These are phyloP conservation scores for Neurospora terricola DNA, from an alignment of 495 filamentous ascomycete genomes.

Conservation along the genomic window DNA sequence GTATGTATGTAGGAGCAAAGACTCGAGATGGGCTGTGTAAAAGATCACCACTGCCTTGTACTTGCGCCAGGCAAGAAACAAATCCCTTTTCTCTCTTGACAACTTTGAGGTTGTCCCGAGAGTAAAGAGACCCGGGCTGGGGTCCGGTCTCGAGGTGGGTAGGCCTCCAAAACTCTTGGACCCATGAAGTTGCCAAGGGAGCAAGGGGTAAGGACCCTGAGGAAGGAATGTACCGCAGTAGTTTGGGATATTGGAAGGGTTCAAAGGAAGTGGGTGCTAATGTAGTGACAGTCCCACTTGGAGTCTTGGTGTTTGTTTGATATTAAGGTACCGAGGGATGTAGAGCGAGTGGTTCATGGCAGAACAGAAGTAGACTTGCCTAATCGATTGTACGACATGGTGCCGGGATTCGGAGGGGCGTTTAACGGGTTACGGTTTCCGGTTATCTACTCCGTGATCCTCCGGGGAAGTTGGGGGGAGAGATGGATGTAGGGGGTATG, in stretches of 20 bases:
- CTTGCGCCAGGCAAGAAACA: slow-evolving; percentile 27
- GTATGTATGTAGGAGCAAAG: neutral
- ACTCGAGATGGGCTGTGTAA: neutral
- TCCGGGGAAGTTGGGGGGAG: neutral
- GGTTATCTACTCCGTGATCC: neutral
- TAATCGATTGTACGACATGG: slow-evolving; percentile 63
- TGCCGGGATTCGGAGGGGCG: slow-evolving; percentile 5
- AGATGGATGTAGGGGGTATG: neutral
- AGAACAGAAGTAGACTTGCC: slow-evolving; percentile 40
- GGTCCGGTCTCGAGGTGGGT: neutral
- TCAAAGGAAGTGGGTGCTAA: neutral
- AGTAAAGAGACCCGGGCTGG: neutral
- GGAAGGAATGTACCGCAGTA: neutral
- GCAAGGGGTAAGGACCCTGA: neutral
- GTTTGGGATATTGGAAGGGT: neutral
- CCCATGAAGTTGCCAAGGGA: neutral
- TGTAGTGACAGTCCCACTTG: neutral
- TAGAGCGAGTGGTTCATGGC: neutral
- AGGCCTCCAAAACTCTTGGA: neutral
- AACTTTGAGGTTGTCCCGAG: neutral
- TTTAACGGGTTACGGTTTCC: neutral
- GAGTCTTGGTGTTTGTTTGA: neutral
- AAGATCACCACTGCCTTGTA: neutral
- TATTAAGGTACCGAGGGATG: neutral
- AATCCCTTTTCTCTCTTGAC: neutral